Evolutionary conservation across 306 rosid species (phyloP).

Genomic region (Inga oerstediana): DNA sequence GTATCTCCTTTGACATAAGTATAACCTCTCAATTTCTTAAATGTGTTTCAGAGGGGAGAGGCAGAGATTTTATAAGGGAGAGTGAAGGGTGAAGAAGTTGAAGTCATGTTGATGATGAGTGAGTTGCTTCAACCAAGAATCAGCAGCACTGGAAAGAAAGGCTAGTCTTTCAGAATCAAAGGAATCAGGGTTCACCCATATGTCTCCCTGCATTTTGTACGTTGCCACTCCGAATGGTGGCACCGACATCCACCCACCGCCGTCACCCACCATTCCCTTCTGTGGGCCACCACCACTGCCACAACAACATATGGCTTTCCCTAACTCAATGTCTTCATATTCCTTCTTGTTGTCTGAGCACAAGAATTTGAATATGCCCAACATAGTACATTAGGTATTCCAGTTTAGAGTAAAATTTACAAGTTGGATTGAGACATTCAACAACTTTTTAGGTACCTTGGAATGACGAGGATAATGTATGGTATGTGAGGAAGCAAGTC

Average conservation of each 20-base stretch:
- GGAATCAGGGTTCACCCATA: slow-evolving; percentile 63
- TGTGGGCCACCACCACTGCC: neutral
- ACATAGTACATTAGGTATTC: neutral
- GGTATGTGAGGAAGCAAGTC: slow-evolving; percentile 79
- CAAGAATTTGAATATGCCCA: neutral
- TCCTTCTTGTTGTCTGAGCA: slow-evolving; percentile 41
- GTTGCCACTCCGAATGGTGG: slow-evolving; percentile 71
- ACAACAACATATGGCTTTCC: slow-evolving; percentile 23
- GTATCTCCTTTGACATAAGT: neutral
- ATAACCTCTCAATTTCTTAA: neutral
- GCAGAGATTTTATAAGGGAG: slow-evolving; percentile 32
- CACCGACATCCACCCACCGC: slow-evolving; percentile 33
- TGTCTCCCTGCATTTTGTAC: slow-evolving; percentile 66
- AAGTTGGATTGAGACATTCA: neutral
- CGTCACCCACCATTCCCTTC: neutral
- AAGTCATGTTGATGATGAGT: slow-evolving; percentile 74
- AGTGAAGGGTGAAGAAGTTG: slow-evolving; percentile 59
- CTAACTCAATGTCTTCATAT: slow-evolving; percentile 22
- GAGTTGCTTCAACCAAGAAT: slow-evolving; percentile 86
- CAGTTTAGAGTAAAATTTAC: neutral
- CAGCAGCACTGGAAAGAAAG: slow-evolving; percentile 62
- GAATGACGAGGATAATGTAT: slow-evolving; percentile 76
- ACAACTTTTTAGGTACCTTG: slow-evolving; percentile 53
- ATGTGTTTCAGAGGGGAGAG: neutral
- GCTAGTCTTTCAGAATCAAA: slow-evolving; percentile 46